Evolutionary conservation across 2,329 filamentous ascomycete species (phyloP), one percentile per base, ranked within the genome.

Genomic region (Cordyceps cicadae): DNA sequence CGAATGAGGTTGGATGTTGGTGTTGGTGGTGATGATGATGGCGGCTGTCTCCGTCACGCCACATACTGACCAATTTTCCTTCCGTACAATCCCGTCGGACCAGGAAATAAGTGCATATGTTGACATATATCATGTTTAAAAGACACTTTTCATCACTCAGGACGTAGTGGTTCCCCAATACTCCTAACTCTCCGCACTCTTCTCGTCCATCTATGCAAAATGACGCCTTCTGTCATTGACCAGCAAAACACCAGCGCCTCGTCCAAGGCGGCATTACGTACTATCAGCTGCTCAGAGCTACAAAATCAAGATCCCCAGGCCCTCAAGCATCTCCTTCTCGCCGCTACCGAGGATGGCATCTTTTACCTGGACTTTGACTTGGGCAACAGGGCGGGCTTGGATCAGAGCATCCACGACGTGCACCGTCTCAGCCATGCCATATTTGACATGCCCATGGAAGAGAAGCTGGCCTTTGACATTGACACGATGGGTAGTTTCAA

Each of bases 401-500:
- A n/a, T 49, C 43, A 8, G 17, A 57, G n/a, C n/a, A 37, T 57
- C 32, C 5, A 37, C 4, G 29, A 39, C 8, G 54, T 57, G 14
- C 43, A 57, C n/a, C 19, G 19, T 8, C 43, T 57, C 3, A 57
- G 19, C 8, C 54, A 19, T 26, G 54, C 29, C 43, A n/a, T 57
- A 29, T 57, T 57, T 15, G 43, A 57, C 43, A 37, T 57, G 43
- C 32, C 54, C 9, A 19, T 37, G n/a, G 7, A 49, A 39, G 32
- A 57, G 54, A 57, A 57, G 54, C 43, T 57, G 8, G 15, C 15
- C 12, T 49, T 57, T 21, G 43, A 57, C 29, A 43, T 49, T n/a
- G 43, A 57, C 41, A 24, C 15, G 0, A 39, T 48, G 29, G 54
- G 54, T 24, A 39, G 24, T 9, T 19, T 57, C 12, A 57, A 57